These are phyloP conservation scores for Crithidia brevicula DNA, from an alignment of 208 protist genomes.

Conservation along the genomic window DNA sequence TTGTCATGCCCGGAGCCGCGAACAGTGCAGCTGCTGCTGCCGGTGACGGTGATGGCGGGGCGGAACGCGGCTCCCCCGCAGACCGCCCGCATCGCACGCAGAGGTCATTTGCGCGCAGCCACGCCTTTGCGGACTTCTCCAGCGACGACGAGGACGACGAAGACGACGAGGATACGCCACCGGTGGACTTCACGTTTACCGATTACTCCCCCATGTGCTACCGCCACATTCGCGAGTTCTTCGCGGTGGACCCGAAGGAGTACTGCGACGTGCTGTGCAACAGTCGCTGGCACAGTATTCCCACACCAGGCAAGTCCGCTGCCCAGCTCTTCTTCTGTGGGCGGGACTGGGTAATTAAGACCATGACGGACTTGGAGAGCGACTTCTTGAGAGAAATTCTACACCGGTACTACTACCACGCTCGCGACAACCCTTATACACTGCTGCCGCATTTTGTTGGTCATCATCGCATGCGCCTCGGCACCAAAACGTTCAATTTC, in stretches of 20 bases:
- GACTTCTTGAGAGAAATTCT: slow-evolving; percentile 89
- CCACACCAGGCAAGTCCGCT: slow-evolving; percentile 88
- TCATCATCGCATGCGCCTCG: slow-evolving; percentile 80
- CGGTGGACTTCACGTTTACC: slow-evolving; percentile 74
- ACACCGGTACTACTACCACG: slow-evolving; percentile 92
- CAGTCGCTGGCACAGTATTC: slow-evolving; percentile 88
- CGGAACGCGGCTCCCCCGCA: neutral
- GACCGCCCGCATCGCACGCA: neutral
- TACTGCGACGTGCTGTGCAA: slow-evolving; percentile 78
- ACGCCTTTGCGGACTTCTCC: slow-evolving; percentile 26
- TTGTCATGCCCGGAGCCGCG: neutral
- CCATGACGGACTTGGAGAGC: slow-evolving; percentile 89
- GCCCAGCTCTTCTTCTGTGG: slow-evolving; percentile 93
- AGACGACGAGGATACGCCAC: slow-evolving; percentile 49
- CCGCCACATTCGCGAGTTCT: slow-evolving; percentile 88
- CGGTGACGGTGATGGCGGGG: neutral
- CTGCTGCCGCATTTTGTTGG: slow-evolving; percentile 93
- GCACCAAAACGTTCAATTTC: slow-evolving; percentile 72
- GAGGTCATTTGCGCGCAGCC: neutral
- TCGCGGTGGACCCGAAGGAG: slow-evolving; percentile 69
- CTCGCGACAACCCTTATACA: slow-evolving; percentile 89
- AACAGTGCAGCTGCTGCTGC: neutral
- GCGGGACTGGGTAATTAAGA: slow-evolving; percentile 94
- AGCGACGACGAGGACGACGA: slow-evolving; percentile 43
- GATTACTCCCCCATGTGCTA: slow-evolving; percentile 95